These are phyloP conservation scores for Trametes versicolor DNA, from an alignment of 1,284 basidiomycete genomes.

Conservation along the genomic window DNA sequence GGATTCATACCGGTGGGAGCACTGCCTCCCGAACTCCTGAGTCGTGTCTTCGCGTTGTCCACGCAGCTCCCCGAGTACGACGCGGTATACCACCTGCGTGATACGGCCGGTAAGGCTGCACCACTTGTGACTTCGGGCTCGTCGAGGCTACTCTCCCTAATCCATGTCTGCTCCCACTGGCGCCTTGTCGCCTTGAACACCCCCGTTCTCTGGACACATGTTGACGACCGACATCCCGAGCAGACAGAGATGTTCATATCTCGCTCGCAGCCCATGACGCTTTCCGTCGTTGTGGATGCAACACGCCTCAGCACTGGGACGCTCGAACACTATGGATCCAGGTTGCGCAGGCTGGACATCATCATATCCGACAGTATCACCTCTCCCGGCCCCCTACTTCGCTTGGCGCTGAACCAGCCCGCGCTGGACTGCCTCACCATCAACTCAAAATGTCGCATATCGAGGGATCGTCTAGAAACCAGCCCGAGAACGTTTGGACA, in stretches of 20 bases:
- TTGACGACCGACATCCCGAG: background rate
- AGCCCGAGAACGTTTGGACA: background rate
- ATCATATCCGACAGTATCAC: background rate
- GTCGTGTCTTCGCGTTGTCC: background rate
- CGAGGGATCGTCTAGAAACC: background rate
- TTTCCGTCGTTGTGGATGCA: background rate
- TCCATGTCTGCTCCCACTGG: conserved; percentile 5
- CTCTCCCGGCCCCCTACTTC: background rate
- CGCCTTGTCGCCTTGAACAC: background rate
- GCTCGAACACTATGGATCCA: background rate
- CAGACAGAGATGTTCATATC: background rate
- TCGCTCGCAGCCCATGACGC: background rate
- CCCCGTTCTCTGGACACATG: background rate
- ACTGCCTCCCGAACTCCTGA: background rate
- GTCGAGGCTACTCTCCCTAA: background rate
- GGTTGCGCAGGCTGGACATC: background rate
- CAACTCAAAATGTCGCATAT: background rate
- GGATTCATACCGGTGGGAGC: background rate
- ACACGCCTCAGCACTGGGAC: background rate
- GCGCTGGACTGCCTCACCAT: background rate
- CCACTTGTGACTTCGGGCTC: no score
- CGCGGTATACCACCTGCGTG: background rate
- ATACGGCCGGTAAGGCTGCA: background rate
- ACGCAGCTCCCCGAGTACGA: background rate
- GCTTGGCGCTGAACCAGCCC: background rate